A percentile compares a stretch with the other conserved stretches of the same genome.
These are phyloP conservation scores for Ustilago curta DNA, from an alignment of 1,284 basidiomycete species.

Conservation along the genomic window DNA sequence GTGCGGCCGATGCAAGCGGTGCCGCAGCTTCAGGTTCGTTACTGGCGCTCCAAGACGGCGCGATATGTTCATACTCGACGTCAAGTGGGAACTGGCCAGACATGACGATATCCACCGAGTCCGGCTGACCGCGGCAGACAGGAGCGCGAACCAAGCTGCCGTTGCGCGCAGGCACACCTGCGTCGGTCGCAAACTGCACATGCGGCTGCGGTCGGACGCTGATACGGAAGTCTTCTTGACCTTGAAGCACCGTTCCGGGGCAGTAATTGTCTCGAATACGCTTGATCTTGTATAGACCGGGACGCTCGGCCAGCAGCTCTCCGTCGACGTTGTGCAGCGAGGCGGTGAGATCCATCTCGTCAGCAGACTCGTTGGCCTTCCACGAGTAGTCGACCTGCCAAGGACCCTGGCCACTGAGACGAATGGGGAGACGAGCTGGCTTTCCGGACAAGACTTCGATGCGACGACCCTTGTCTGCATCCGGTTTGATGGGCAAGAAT, in stretches of 20 bases:
- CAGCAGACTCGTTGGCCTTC: constrained; percentile 70
- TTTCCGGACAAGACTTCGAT: constrained; percentile 83
- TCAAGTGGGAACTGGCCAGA: constrained; percentile 73
- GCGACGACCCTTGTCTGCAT: constrained; percentile 70
- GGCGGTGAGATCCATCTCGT: constrained; percentile 70
- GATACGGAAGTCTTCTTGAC: constrained; percentile 78
- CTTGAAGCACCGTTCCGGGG: constrained; percentile 77
- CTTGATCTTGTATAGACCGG: constrained; percentile 81
- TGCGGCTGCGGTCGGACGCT: constrained; percentile 80
- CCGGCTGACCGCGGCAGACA: constrained; percentile 83
- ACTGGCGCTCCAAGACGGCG: constrained; percentile 36
- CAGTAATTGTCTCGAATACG: constrained; percentile 85
- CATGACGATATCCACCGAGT: constrained; percentile 83
- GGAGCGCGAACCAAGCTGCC: constrained; percentile 74
- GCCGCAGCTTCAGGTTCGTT: constrained; percentile 36
- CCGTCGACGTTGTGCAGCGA: constrained; percentile 78
- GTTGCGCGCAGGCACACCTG: constrained; percentile 42
- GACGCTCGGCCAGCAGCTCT: constrained; percentile 77
- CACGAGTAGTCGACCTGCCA: constrained; percentile 80
- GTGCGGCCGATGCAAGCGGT: constrained; percentile 50
- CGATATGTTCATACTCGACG: constrained; percentile 52
- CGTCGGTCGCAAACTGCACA: constrained; percentile 60
- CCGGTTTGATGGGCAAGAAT: constrained; percentile 76
- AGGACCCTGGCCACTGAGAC: constrained; percentile 63
- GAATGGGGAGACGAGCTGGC: constrained; percentile 71